phyloP scores from a whole-genome alignment of 495 filamentous ascomycete species.

The Bryoglossum gracile region DNA sequence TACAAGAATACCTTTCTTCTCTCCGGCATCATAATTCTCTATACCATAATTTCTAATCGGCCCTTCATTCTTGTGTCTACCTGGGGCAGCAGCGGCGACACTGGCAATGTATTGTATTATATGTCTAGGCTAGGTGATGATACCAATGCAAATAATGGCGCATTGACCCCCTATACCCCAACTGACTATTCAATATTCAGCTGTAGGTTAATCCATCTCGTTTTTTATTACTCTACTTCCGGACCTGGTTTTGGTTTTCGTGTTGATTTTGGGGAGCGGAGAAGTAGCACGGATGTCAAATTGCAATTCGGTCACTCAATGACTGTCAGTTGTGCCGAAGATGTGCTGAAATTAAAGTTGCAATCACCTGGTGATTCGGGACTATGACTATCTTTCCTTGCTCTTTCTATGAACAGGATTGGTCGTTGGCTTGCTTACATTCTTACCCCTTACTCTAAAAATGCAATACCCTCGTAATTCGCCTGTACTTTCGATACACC shows the following conservation, averaged over 20 bases:
- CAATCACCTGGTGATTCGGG: conserved; percentile 19
- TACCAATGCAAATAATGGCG: not conserved
- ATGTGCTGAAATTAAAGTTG: conserved; percentile 51
- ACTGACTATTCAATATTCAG: too few relatives aligned
- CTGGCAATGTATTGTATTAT: not conserved
- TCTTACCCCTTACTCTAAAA: too few relatives aligned
- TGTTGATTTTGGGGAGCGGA: not conserved
- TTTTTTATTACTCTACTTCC: too few relatives aligned
- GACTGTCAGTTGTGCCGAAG: conserved; percentile 87
- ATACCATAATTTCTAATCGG: not conserved
- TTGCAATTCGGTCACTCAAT: conserved; percentile 79
- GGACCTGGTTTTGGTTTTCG: too few relatives aligned
- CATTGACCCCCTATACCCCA: not conserved
- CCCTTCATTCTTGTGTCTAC: too few relatives aligned
- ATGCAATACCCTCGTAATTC: too few relatives aligned
- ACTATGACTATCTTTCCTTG: too few relatives aligned
- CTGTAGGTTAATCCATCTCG: too few relatives aligned
- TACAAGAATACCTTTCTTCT: conserved; percentile 3
- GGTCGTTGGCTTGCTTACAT: too few relatives aligned
- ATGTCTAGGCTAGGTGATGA: not conserved
- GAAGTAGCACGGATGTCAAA: conserved; percentile 95
- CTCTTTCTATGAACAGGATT: too few relatives aligned
- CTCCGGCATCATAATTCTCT: conserved; percentile 8
- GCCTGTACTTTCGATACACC: too few relatives aligned
- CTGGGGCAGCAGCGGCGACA: too few relatives aligned